These are phyloP conservation scores for Exophiala xenobiotica DNA, from an alignment of 2,329 filamentous ascomycete genomes.

Conservation along the genomic window DNA sequence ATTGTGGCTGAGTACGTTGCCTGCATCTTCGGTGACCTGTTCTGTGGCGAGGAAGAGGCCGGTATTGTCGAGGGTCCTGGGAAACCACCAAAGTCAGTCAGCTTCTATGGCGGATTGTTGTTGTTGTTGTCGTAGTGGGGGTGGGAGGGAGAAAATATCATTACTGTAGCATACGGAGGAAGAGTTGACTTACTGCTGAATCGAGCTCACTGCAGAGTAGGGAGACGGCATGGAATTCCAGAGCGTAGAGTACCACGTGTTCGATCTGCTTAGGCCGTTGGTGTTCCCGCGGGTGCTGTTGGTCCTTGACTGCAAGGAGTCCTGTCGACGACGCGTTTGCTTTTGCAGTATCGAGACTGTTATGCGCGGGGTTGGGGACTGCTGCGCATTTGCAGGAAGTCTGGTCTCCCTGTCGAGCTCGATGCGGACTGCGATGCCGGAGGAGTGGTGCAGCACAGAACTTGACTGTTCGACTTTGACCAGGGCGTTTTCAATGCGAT, in stretches of 20 bases:
- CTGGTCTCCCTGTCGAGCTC: constrained; percentile 10
- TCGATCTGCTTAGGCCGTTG: not conserved
- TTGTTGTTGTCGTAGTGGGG: too few species aligned
- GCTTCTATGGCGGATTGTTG: too few species aligned
- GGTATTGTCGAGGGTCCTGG: constrained; percentile 9
- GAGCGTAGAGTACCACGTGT: constrained; percentile 10
- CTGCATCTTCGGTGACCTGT: constrained; percentile 3
- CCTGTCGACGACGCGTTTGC: not conserved
- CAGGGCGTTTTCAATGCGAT: constrained; percentile 6
- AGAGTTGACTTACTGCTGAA: constrained; percentile 9
- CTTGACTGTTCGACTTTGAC: constrained; percentile 8
- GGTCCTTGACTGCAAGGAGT: not conserved
- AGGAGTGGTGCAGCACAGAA: not conserved
- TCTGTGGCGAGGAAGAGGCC: constrained; percentile 11
- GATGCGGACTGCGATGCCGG: constrained; percentile 3
- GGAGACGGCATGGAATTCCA: constrained; percentile 10
- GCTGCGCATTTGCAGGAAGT: not conserved
- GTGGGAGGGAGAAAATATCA: too few species aligned
- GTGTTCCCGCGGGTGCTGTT: not conserved
- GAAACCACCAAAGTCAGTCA: not conserved
- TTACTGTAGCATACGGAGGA: not conserved
- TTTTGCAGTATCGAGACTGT: constrained; percentile 4
- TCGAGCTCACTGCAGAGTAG: constrained; percentile 3
- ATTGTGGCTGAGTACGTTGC: constrained; percentile 3
- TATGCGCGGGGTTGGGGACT: not conserved